Conservation (phyloP, 164 flowering plant genomes). For the Piper longum region DNA sequence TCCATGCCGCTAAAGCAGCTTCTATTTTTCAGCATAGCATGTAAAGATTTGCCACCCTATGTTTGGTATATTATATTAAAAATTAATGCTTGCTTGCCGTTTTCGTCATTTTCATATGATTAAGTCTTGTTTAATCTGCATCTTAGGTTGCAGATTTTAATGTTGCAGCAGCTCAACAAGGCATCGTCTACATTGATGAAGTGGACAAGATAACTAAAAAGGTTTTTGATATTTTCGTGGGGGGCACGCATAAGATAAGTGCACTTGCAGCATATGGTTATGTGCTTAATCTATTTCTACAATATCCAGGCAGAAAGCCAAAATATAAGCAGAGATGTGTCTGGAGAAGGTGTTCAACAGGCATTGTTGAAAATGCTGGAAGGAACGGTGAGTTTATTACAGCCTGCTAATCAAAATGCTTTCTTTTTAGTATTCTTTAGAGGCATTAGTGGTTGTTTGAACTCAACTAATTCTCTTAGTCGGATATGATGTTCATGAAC, state of each 20-base stretch:
- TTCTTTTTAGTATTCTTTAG: too few relatives aligned
- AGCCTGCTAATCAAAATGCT: too few relatives aligned
- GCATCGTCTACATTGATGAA: constrained; percentile 97
- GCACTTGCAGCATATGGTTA: background rate
- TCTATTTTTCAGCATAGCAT: too few relatives aligned
- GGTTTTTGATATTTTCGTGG: constrained; percentile 23
- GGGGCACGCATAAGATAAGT: background rate
- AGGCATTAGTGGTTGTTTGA: background rate
- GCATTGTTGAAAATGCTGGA: constrained; percentile 94
- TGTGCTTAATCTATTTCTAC: background rate
- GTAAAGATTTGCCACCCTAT: too few relatives aligned
- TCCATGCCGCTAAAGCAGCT: too few relatives aligned
- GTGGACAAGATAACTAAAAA: constrained; percentile 98
- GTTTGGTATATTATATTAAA: too few relatives aligned
- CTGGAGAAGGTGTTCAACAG: constrained; percentile 98
- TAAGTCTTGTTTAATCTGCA: background rate
- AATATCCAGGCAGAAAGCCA: constrained; percentile 72
- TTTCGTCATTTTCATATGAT: too few relatives aligned
- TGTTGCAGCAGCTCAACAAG: constrained; percentile 98
- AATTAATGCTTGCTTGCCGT: background rate
- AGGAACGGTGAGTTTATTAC: constrained; percentile 77
- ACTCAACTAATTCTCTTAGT: background rate
- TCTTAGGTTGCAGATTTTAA: constrained; percentile 86
- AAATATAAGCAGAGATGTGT: constrained; percentile 94
- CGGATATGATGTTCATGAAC: background rate